A percentile compares a stretch with the other conserved stretches of the same genome.
These are phyloP conservation scores for Pseudonitzschia pungens DNA, from an alignment of 108 stramenopile genomes.

Conservation along the genomic window DNA sequence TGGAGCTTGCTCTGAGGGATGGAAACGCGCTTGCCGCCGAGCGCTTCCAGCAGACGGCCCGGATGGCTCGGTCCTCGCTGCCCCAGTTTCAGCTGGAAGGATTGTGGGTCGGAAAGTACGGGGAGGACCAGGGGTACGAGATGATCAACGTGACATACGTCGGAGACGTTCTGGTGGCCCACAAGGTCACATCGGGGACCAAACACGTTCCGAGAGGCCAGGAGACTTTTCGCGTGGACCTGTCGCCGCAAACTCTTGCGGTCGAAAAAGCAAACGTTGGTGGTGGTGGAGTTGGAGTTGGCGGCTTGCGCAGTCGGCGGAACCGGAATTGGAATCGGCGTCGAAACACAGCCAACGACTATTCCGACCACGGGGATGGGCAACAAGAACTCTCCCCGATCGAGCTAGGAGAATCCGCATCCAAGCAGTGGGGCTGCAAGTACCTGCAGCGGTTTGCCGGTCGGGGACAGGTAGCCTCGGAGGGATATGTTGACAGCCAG, in stretches of 20 bases:
- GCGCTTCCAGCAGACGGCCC: conserved; percentile 34
- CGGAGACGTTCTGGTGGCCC: conserved; percentile 58
- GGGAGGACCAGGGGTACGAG: conserved; percentile 74
- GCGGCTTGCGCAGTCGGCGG: neutral
- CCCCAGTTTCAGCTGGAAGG: conserved; percentile 80
- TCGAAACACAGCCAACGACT: no score
- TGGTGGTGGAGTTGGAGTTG: no score
- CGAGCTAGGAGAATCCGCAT: conserved; percentile 57
- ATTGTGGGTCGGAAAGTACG: conserved; percentile 77
- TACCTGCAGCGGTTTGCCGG: conserved; percentile 63
- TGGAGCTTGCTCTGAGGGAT: conserved; percentile 37
- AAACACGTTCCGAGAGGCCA: conserved; percentile 71
- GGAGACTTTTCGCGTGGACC: conserved; percentile 67
- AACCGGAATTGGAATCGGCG: no score
- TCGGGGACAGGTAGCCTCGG: conserved; percentile 68
- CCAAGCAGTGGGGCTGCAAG: conserved; percentile 65
- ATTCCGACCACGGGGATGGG: no score
- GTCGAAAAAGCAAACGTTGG: neutral
- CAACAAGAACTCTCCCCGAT: conserved; percentile 54
- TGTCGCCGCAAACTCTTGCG: conserved; percentile 35
- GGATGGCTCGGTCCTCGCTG: conserved; percentile 47
- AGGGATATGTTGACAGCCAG: conserved; percentile 57
- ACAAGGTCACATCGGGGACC: conserved; percentile 70
- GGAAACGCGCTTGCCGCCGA: conserved; percentile 34
- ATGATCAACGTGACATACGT: conserved; percentile 81